A percentile compares a stretch with the other conserved stretches of the same genome.
phyloP scores from a whole-genome alignment of 2,329 filamentous ascomycete genomes.

The Exserohilum turcica region DNA sequence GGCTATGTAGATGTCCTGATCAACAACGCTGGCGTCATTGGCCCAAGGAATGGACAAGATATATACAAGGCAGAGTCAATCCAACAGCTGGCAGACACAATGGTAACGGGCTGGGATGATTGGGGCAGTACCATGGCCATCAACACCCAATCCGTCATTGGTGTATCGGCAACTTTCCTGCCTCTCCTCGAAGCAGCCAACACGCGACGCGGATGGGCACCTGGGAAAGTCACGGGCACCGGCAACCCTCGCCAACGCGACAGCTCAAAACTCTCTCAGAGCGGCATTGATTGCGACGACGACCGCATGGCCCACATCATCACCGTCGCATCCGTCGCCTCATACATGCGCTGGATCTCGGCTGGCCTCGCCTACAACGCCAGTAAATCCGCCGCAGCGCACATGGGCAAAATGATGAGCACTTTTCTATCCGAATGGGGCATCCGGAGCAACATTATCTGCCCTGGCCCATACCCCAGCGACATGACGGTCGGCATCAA shows the following conservation, averaged over 20 bases:
- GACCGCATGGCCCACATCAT: constrained; percentile 54
- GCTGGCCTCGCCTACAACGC: constrained; percentile 53
- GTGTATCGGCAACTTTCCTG: constrained; percentile 53
- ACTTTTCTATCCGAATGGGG: constrained; percentile 52
- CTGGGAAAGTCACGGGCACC: constrained; percentile 38
- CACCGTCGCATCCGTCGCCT: constrained; percentile 51
- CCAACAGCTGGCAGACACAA: constrained; percentile 49
- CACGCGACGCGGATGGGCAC: constrained; percentile 47
- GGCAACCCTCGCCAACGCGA: constrained; percentile 35
- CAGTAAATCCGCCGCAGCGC: constrained; percentile 51
- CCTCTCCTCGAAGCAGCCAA: constrained; percentile 54
- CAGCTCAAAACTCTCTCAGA: constrained; percentile 17
- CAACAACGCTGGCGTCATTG: constrained; percentile 57
- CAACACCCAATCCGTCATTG: constrained; percentile 53
- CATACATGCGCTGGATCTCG: constrained; percentile 46
- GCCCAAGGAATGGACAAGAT: constrained; percentile 50
- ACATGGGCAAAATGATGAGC: constrained; percentile 53
- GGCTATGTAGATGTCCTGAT: constrained; percentile 59
- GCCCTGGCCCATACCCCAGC: constrained; percentile 52
- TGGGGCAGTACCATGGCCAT: constrained; percentile 51
- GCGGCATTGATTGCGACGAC: constrained; percentile 38
- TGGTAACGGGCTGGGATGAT: constrained; percentile 40
- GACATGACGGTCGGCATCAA: constrained; percentile 49
- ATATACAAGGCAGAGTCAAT: constrained; percentile 53
- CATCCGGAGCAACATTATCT: constrained; percentile 55